Evolutionary conservation across 2,329 filamentous ascomycete species (phyloP), one percentile per base, ranked within the genome.

Genomic region (Botrytis aclada): DNA sequence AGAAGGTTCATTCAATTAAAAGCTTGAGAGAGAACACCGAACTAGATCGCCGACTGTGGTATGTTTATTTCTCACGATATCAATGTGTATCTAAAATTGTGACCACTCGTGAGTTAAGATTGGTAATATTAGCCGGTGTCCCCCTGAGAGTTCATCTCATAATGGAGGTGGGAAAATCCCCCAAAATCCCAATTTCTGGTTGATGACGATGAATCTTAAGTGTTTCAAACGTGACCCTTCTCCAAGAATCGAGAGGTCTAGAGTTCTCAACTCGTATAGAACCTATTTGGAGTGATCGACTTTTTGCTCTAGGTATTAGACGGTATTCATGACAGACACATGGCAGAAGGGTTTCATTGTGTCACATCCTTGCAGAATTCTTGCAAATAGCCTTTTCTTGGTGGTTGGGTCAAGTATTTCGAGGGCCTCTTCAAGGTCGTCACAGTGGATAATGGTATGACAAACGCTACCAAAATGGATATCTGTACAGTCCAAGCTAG

Each of bases 231-330:
- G 14, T 51, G 45, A 12, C 43, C 43, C 34, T 66, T 45, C 37
- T 37, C 32, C 22, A 7, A 51, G 32, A 51, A 51, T 51, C 41
- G 62, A 45, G 45, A 64, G 62, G 62, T 12, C n/a, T 45, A 45
- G 29, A 64, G 41, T 64, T 34, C 3, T 45, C 62, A 25, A 39
- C 43, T 66, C 63, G 63, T 51, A 66, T 66, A 66, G 34, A 51
- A n/a, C 32, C 43, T 66, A 39, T 51, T 66, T 32, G 45, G 32
- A 51, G 47, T 14, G 51, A 39, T 12, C 43, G 47, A 29, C 4
- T 32, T 34, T 37, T 29, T 37, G 25, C 63, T 37, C 29, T 25
- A 34, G 22, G 20, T 47, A n/a, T n/a, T n/a, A 34, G 22, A 51
- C 4, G 10, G 8, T 20, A 2, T 47, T 37, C 14, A 51, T 32